Evolutionary conservation across 177 flowering plant species (phyloP).

Genomic region (Vitis hybrid): DNA sequence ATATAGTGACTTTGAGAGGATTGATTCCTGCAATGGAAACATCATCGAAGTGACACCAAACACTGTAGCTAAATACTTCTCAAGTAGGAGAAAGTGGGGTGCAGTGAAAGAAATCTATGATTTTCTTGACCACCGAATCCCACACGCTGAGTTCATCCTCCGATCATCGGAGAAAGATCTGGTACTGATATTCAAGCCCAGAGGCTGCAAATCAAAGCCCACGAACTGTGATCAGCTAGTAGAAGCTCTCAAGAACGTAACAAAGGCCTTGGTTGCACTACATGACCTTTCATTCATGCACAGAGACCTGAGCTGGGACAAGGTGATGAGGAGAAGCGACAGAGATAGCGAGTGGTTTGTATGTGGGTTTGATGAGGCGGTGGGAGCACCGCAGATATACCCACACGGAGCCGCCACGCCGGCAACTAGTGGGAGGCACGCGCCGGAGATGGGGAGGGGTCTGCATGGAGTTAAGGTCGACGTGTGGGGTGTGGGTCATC

Average conservation of each 20-base stretch:
- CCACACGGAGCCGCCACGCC: conserved; percentile 25
- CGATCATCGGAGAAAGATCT: conserved; percentile 40
- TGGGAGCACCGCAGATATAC: conserved; percentile 62
- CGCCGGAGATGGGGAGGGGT: conserved; percentile 81
- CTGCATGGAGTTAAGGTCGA: conserved; percentile 81
- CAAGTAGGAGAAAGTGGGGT: conserved; percentile 47
- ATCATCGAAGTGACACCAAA: conserved; percentile 55
- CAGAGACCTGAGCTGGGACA: conserved; percentile 68
- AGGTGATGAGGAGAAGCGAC: conserved; percentile 41
- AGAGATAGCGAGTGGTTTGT: conserved; percentile 61
- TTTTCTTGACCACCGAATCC: conserved; percentile 54
- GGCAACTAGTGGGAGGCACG: conserved; percentile 41
- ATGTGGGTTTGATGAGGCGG: conserved; percentile 62
- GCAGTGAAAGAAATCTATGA: conserved; percentile 67
- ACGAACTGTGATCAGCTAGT: conserved; percentile 45
- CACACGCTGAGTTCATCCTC: conserved; percentile 50
- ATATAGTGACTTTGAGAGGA: conserved; percentile 63
- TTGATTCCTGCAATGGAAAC: conserved; percentile 42
- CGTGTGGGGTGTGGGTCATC: conserved; percentile 70
- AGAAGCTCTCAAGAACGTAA: conserved; percentile 60
- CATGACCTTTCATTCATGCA: conserved; percentile 83
- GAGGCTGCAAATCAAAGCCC: conserved; percentile 51
- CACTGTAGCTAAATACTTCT: conserved; percentile 35
- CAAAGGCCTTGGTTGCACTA: conserved; percentile 65
- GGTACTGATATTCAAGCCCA: conserved; percentile 52